Conservation (phyloP, 495 filamentous ascomycete species). For the Chaetomidium leptoderma region DNA sequence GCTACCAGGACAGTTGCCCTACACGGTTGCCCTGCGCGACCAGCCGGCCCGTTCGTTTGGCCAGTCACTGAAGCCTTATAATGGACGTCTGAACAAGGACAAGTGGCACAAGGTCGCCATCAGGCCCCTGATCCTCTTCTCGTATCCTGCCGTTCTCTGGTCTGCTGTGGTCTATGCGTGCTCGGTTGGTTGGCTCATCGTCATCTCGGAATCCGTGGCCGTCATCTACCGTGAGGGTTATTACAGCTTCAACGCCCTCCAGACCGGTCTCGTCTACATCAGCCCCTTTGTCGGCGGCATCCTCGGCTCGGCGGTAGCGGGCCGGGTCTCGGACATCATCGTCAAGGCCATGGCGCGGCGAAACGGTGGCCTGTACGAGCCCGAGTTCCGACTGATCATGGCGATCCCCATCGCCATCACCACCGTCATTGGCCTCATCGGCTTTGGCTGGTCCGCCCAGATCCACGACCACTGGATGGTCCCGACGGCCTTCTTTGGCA, state of each 20-base stretch:
- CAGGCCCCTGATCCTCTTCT: constrained; percentile 79
- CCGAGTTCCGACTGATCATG: constrained; percentile 94
- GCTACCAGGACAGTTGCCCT: constrained; percentile 37
- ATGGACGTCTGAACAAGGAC: constrained; percentile 72
- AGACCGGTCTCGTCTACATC: constrained; percentile 83
- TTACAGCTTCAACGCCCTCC: constrained; percentile 76
- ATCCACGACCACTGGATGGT: constrained; percentile 79
- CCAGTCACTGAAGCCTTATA: constrained; percentile 66
- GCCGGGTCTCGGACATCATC: constrained; percentile 80
- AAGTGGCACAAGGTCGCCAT: constrained; percentile 71
- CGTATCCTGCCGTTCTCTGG: constrained; percentile 90
- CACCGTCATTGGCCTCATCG: constrained; percentile 84
- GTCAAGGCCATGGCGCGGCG: constrained; percentile 70
- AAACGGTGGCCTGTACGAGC: constrained; percentile 94
- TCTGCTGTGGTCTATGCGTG: constrained; percentile 80
- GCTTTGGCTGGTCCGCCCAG: constrained; percentile 85
- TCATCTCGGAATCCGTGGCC: constrained; percentile 82
- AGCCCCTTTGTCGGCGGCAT: constrained; percentile 86
- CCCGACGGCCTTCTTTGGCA: constrained; percentile 86
- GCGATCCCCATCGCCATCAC: constrained; percentile 71
- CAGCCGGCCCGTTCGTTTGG: constrained; percentile 62
- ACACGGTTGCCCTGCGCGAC: constrained; percentile 57
- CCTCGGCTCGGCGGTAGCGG: constrained; percentile 84
- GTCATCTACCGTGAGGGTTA: constrained; percentile 64
- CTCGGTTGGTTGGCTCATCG: constrained; percentile 90